These are phyloP conservation scores for Thermochaetoides dissita DNA, from an alignment of 2,329 filamentous ascomycete species.

Conservation along the genomic window DNA sequence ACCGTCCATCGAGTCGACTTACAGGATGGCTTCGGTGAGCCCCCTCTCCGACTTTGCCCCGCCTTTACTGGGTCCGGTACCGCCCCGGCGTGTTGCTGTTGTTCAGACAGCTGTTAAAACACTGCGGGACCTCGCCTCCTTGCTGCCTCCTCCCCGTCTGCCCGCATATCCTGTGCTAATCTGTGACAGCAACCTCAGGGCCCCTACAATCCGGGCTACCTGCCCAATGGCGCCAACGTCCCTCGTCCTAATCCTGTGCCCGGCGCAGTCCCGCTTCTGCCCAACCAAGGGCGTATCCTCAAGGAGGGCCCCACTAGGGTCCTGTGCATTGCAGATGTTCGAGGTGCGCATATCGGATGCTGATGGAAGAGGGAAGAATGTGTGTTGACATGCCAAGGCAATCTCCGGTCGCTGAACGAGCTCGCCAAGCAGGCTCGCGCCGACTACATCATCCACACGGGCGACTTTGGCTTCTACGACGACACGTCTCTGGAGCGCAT, in stretches of 20 bases:
- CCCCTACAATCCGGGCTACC: slow-evolving; percentile 39
- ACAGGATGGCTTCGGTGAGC: no score
- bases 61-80: no score
- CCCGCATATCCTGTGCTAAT: no score
- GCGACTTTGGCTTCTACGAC: slow-evolving; percentile 98
- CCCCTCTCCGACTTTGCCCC: no score
- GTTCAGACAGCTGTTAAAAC: no score
- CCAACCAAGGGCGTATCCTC: slow-evolving; percentile 53
- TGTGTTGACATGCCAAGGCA: slow-evolving; percentile 45
- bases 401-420: slow-evolving; percentile 88
- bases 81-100: no score
- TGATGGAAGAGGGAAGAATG: slow-evolving; percentile 1
- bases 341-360: slow-evolving; percentile 35
- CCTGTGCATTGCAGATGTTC: slow-evolving; percentile 58
- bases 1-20: no score
- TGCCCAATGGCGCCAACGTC: slow-evolving; percentile 46
- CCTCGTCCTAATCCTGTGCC: slow-evolving; percentile 33
- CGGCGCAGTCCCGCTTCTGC: slow-evolving; percentile 50
- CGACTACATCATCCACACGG: slow-evolving; percentile 96
- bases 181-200: no score
- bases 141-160: slow-evolving; percentile 3
- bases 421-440: slow-evolving; percentile 88
- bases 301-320: slow-evolving; percentile 53
- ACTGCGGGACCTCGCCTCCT: no score
- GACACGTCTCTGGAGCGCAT: slow-evolving; percentile 90